Conservation (phyloP, 2,329 filamentous ascomycete species). For the Ascosphaera aggregata region DNA sequence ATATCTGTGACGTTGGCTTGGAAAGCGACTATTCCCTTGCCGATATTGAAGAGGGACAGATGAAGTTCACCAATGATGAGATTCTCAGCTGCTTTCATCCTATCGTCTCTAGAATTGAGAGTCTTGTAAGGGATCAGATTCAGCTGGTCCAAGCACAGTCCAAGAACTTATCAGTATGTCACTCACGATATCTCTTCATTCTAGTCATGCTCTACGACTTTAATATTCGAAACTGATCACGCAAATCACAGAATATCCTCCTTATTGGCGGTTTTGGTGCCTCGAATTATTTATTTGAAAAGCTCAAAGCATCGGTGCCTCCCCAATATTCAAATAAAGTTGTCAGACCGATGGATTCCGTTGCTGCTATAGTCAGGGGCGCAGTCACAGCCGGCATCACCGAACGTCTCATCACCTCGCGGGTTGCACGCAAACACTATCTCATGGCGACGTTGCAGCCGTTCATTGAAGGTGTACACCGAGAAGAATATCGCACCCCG, state of each 20-base stretch:
- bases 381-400: conserved; percentile 96
- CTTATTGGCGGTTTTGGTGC: conserved; percentile 97
- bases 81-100: conserved; percentile 98
- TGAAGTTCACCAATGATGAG: conserved; percentile 99
- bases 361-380: conserved; percentile 94
- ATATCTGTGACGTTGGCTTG: conserved; percentile 96
- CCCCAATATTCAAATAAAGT: conserved; percentile 98
- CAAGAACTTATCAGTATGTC: conserved; percentile 50
- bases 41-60: conserved; percentile 95
- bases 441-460: conserved; percentile 97
- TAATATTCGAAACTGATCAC: not conserved
- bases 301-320: conserved; percentile 95
- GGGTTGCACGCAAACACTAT: conserved; percentile 91
- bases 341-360: conserved; percentile 94
- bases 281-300: conserved; percentile 96
- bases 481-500: conserved; percentile 91
- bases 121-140: conserved; percentile 93
- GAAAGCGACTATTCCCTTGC: conserved; percentile 96
- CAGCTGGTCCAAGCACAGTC: conserved; percentile 98
- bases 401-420: conserved; percentile 86
- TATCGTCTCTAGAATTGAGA: conserved; percentile 88
- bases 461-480: conserved; percentile 97
- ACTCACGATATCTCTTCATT: not conserved
- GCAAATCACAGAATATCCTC: conserved; percentile 48
- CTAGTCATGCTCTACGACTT: not conserved